Evolutionary conservation across 306 rosid genomes (phyloP).

Genomic region (Malus sieversii): DNA sequence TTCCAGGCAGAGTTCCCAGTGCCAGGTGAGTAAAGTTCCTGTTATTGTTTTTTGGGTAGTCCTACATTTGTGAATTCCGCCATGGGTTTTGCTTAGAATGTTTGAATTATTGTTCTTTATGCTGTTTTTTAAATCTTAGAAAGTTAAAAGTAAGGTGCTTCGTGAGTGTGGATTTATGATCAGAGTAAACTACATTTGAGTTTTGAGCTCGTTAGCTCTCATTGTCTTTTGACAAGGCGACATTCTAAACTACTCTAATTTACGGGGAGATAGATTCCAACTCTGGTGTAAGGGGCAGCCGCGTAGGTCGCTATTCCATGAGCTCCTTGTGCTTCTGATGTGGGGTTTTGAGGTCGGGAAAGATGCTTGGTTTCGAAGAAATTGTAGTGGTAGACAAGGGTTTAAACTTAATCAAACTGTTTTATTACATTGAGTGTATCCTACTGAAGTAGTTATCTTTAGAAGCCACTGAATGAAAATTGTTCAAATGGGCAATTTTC

Average conservation of each 20-base stretch:
- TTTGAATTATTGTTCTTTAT: neutral
- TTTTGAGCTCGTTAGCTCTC: slow-evolving; percentile 4
- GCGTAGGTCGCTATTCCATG: neutral
- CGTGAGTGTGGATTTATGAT: neutral
- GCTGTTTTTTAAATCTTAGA: slow-evolving; percentile 3
- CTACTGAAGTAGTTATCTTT: neutral
- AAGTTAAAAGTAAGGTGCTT: slow-evolving; percentile 6
- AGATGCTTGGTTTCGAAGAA: neutral
- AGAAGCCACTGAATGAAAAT: neutral
- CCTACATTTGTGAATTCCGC: slow-evolving; percentile 9
- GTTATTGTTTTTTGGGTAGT: neutral
- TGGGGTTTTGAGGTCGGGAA: neutral
- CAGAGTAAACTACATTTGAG: neutral
- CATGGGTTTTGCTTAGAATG: slow-evolving; percentile 18
- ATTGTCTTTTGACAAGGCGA: neutral
- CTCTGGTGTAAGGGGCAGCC: neutral
- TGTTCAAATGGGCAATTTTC: neutral
- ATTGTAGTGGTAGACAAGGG: neutral
- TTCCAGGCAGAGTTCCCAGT: slow-evolving; percentile 77
- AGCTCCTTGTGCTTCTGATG: neutral
- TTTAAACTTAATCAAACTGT: neutral
- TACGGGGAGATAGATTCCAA: neutral
- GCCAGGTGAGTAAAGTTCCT: slow-evolving; percentile 48
- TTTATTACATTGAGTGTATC: neutral
- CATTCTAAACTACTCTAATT: neutral